Evolutionary conservation across 768 basidiomycete species (phyloP).

Genomic region (Boletellus ananas): DNA sequence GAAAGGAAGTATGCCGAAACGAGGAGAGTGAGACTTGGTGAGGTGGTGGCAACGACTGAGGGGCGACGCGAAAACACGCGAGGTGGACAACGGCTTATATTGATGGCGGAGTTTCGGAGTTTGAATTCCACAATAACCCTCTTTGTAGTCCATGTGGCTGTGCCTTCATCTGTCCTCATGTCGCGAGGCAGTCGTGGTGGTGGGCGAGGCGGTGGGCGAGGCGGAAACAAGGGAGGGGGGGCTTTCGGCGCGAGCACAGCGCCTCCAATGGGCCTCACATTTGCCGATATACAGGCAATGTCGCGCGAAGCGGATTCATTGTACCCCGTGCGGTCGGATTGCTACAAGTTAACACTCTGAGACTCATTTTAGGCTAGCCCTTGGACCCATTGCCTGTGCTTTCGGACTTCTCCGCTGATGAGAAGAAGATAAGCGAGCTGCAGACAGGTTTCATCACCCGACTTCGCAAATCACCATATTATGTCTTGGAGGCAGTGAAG

Average conservation of each 20-base stretch:
- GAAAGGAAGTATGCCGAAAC: not conserved
- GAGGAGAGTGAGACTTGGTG: not conserved
- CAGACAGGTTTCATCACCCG: constrained; percentile 66
- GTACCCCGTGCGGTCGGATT: constrained; percentile 65
- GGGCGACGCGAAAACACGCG: constrained; percentile 23
- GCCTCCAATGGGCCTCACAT: constrained; percentile 77
- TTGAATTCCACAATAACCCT: constrained; percentile 4
- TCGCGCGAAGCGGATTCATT: constrained; percentile 72
- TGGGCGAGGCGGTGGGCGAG: constrained; percentile 54
- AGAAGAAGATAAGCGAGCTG: constrained; percentile 59
- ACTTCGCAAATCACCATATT: constrained; percentile 68
- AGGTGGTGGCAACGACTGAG: constrained; percentile 26
- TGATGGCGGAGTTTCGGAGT: constrained; percentile 26
- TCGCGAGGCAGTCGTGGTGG: constrained; percentile 50
- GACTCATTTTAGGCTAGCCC: constrained; percentile 40
- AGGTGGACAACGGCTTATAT: constrained; percentile 10
- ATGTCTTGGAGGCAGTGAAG: constrained; percentile 67
- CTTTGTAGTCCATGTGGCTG: constrained; percentile 8
- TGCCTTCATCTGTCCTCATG: constrained; percentile 31
- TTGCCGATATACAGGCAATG: constrained; percentile 73
- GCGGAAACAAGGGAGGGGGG: constrained; percentile 52
- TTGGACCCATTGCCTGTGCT: constrained; percentile 64
- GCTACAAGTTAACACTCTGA: constrained; percentile 18
- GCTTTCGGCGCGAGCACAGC: constrained; percentile 35
- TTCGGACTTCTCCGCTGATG: constrained; percentile 60